These are phyloP conservation scores for Amylocarpus encephaloides DNA, from an alignment of 2,329 filamentous ascomycete genomes.

Conservation along the genomic window DNA sequence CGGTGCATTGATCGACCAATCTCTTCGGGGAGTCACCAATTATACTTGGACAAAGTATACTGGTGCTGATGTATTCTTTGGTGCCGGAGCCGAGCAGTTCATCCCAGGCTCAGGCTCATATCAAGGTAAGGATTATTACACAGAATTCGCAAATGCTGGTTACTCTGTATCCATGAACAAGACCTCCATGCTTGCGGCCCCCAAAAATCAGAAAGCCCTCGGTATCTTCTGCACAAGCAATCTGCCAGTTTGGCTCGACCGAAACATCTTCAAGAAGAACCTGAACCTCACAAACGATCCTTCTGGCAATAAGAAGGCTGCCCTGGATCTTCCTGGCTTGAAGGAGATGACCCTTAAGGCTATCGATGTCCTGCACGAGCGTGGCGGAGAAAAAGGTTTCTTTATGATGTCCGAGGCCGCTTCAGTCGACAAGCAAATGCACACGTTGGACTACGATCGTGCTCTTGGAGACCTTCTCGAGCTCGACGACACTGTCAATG, in stretches of 20 bases:
- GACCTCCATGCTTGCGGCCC: constrained; percentile 55
- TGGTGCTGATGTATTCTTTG: constrained; percentile 76
- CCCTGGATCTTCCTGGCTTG: constrained; percentile 71
- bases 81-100: constrained; percentile 79
- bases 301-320: constrained; percentile 54
- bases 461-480: constrained; percentile 79
- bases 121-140: constrained; percentile 71
- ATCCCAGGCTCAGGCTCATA: constrained; percentile 58
- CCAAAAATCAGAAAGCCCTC: constrained; percentile 57
- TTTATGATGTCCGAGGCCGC: constrained; percentile 86
- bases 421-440: constrained; percentile 87
- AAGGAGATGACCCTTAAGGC: constrained; percentile 90
- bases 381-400: constrained; percentile 65
- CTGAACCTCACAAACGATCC: constrained; percentile 64
- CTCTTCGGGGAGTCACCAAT: constrained; percentile 68
- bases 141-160: constrained; percentile 61
- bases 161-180: constrained; percentile 71
- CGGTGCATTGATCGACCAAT: constrained; percentile 67
- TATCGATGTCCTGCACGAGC: constrained; percentile 66
- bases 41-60: constrained; percentile 72
- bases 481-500: constrained; percentile 75
- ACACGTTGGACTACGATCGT: constrained; percentile 76
- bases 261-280: constrained; percentile 71
- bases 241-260: constrained; percentile 80
- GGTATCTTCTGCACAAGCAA: constrained; percentile 72